phyloP scores from a whole-genome alignment of 352 stramenopile species.

The Pythium rhizo-oryzae region DNA sequence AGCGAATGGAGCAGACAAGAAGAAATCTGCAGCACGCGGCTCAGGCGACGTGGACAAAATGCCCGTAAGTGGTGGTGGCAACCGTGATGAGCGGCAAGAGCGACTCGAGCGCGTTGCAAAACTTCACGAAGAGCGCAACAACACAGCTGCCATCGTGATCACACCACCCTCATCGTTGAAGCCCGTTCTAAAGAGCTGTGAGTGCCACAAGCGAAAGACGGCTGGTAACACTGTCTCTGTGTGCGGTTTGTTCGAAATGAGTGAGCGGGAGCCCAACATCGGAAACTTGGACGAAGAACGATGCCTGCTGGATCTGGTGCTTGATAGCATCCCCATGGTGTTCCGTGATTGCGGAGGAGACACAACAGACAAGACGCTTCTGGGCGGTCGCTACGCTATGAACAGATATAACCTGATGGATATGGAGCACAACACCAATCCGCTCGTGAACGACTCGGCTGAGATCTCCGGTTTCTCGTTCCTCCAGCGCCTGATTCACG shows the following conservation, averaged over 20 bases:
- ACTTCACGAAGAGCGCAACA: conserved; percentile 70
- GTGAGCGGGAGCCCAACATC: conserved; percentile 67
- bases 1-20: conserved; percentile 15
- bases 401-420: conserved; percentile 49
- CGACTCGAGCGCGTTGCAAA: conserved; percentile 68
- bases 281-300: conserved; percentile 80
- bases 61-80: conserved; percentile 50
- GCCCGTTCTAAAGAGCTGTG: conserved; percentile 28
- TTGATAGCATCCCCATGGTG: conserved; percentile 87
- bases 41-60: conserved; percentile 66
- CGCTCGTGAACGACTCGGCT: conserved; percentile 63
- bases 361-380: conserved; percentile 84
- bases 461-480: conserved; percentile 81
- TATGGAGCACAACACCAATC: conserved; percentile 32
- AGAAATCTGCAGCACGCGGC: neutral
- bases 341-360: conserved; percentile 86
- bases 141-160: conserved; percentile 26
- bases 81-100: conserved; percentile 69
- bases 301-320: conserved; percentile 75
- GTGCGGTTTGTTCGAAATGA: conserved; percentile 82
- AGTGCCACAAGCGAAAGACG: conserved; percentile 27
- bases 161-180: conserved; percentile 14
- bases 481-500: conserved; percentile 83
- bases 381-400: conserved; percentile 83
- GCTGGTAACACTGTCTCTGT: conserved; percentile 44